phyloP scores from a whole-genome alignment of 495 filamentous ascomycete genomes.

The Neurospora intermedia region DNA sequence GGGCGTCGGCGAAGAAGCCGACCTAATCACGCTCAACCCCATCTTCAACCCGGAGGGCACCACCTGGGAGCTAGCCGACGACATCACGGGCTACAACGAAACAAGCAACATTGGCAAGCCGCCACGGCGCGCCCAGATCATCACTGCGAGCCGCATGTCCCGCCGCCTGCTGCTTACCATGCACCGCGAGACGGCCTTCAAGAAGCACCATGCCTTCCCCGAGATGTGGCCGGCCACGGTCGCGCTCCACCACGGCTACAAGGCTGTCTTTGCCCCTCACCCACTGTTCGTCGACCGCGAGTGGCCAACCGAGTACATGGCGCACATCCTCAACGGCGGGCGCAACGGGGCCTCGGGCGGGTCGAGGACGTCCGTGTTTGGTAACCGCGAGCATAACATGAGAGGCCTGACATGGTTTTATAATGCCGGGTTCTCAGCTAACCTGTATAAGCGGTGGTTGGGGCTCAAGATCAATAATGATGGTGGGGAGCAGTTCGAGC shows the following conservation, averaged over 20 bases:
- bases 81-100: slow-evolving; percentile 82
- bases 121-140: slow-evolving; percentile 79
- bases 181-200: slow-evolving; percentile 75
- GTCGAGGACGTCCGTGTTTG: slow-evolving; percentile 62
- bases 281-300: slow-evolving; percentile 81
- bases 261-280: slow-evolving; percentile 89
- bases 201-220: slow-evolving; percentile 81
- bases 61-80: slow-evolving; percentile 75
- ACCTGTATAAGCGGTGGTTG: slow-evolving; percentile 80
- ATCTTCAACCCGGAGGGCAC: slow-evolving; percentile 86
- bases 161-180: slow-evolving; percentile 72
- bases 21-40: slow-evolving; percentile 88
- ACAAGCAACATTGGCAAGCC: slow-evolving; percentile 44
- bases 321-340: slow-evolving; percentile 75
- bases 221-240: slow-evolving; percentile 91
- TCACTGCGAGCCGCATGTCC: slow-evolving; percentile 74
- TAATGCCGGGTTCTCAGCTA: slow-evolving; percentile 72
- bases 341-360: slow-evolving; percentile 68
- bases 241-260: slow-evolving; percentile 87
- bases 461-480: slow-evolving; percentile 76
- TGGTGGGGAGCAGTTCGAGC: slow-evolving; percentile 74
- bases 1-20: slow-evolving; percentile 88
- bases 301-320: slow-evolving; percentile 76
- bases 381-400: slow-evolving; percentile 85
- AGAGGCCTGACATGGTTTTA: slow-evolving; percentile 89